phyloP scores from a whole-genome alignment of 805 yeast species.

The Diddensiella santjacobensis region DNA sequence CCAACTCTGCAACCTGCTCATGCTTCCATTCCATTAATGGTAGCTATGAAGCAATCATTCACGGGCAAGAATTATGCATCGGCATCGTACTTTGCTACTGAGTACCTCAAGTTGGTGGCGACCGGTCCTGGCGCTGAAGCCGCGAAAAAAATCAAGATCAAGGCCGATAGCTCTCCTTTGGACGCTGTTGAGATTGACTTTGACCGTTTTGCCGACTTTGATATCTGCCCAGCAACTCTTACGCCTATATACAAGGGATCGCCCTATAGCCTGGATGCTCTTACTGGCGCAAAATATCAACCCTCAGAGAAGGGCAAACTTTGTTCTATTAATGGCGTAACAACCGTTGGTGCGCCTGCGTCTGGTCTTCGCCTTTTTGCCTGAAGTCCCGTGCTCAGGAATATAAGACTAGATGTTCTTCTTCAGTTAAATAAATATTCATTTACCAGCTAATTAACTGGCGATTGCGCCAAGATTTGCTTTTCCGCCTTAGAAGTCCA shows the following conservation, averaged over 20 bases:
- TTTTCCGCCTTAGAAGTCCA: too few species aligned
- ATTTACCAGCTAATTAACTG: too few species aligned
- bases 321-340: constrained; percentile 70
- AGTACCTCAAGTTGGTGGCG: constrained; percentile 65
- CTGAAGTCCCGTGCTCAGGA: too few species aligned
- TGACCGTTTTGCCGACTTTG: constrained; percentile 88
- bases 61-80: constrained; percentile 81
- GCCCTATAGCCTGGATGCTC: constrained; percentile 66
- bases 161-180: constrained; percentile 72
- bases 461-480: too few species aligned
- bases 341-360: constrained; percentile 85
- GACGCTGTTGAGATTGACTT: constrained; percentile 90
- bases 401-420: too few species aligned
- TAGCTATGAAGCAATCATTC: constrained; percentile 91
- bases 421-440: too few species aligned
- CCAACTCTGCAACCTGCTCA: constrained; percentile 80
- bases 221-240: constrained; percentile 78
- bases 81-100: constrained; percentile 86
- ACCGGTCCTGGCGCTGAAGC: constrained; percentile 66
- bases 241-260: constrained; percentile 86
- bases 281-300: constrained; percentile 87
- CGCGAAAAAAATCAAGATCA: constrained; percentile 76
- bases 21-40: constrained; percentile 82
- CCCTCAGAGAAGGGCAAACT: constrained; percentile 71
- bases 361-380: constrained; percentile 66